Base-by-base conservation (phyloP, 352 stramenopile genomes). In the Phytophthora cajani region DNA sequence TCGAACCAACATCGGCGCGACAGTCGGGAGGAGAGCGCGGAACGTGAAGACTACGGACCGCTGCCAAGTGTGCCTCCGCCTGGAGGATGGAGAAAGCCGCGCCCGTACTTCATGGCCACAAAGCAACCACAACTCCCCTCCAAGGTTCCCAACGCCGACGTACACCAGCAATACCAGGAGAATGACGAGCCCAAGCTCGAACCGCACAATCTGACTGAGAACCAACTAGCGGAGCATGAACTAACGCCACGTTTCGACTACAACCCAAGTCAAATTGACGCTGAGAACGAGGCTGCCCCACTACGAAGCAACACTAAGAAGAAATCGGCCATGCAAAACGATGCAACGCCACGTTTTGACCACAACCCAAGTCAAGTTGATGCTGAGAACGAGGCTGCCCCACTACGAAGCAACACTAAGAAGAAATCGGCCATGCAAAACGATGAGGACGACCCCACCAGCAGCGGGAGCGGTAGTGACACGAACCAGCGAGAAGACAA, bases 91-190 rank as follows among this genome's bases (percentile, higher is more conserved):
- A 77, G 62, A 33, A 83, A 81, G 21, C 78, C 78, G n/a, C 78
- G 72, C 27, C 77, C 81, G 42, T 87, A 87, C 58, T 89, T 87
- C 67, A 82, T 78, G 19, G 66, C 79, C 4, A 76, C 87, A 68
- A 87, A 84, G 67, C 68, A 81, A 5, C 23, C 5, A 12, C 68
- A 81, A 5, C 23, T 5, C 38, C 38, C 38, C 38, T 16, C 10
- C n/a, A 76, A 67, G 30, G 21, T 21, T 21, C 10, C 12, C 2
- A 36, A 59, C 11, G 58, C 50, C n/a, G 56, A 72, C 1, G 54
- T 69, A 23, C 59, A 57, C 36, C 58, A 67, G 10, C 61, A 68
- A 27, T 58, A 54, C 21, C 70, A 74, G 44, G 65, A 77, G 52
- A 63, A 67, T 25, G 42, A 58, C 23, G 61, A 60, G 33, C 52